Base-by-base conservation (phyloP, 768 basidiomycete genomes). In the Suillus lakei region DNA sequence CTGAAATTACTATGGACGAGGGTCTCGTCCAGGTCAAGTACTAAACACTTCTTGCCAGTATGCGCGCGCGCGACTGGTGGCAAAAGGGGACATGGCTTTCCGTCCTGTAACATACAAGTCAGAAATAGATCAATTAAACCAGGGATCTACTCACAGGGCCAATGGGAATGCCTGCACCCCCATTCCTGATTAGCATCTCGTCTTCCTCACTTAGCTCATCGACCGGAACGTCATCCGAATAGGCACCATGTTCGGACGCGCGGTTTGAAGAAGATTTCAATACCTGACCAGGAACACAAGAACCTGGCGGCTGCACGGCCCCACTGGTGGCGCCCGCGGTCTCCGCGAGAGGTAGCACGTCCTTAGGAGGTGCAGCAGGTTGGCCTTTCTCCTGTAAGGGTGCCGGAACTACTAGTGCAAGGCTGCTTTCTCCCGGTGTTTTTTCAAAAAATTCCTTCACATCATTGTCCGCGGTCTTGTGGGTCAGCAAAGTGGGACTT, bases 1-100 rank as follows among this genome's bases (percentile, higher is more conserved):
- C 95, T 96, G 86, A 98, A 96, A 74, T 92, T 94, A 75, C 91
- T 93, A 78, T 97, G 96, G 15, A 97, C 88, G 18, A 98, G 82
- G 3, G 95, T 98, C 79, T 98, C 96, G 72, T 97, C 96, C 18
- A 98, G 83, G 79, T 98, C 95, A 21, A 97, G 85, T 26, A 97
- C 94, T 13, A 96, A 83, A 70, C 95, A 97, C 79, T 98, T 98
- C 60, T 93, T 80, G 18, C 95, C 95, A 28, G 80, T 83, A 70
- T 95, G 91, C 50, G 89, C 85, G 21, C 88, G 85, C 4, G 86
- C 79, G 64, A 96, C 80, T 48, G 91, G 91, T 16, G 92, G 93
- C 9, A 98, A 79, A 12, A 98, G 79, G 4, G 96, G 96, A 68
- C 85, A 83, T 28, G 93, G 92, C 26, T 85, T 71, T 9, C 96